These are phyloP conservation scores for Cyclotella distinguenda DNA, from an alignment of 108 stramenopile genomes.

Conservation along the genomic window DNA sequence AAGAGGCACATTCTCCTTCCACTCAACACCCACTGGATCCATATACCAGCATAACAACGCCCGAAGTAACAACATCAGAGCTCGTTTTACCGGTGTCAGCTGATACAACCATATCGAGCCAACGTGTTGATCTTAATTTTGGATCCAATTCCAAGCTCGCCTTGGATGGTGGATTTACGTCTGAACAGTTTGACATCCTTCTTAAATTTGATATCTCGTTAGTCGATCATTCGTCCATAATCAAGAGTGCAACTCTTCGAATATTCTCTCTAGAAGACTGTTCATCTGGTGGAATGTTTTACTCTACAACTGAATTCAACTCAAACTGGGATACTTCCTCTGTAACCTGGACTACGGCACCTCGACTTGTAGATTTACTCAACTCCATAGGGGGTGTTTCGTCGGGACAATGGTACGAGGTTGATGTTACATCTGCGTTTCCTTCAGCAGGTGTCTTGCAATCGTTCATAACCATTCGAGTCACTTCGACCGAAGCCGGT, in stretches of 20 bases:
- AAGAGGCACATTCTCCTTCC: background rate
- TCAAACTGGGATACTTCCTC: constrained; percentile 1
- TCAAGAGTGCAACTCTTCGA: constrained; percentile 9
- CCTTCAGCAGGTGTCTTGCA: background rate
- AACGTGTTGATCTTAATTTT: constrained; percentile 11
- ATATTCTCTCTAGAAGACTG: constrained; percentile 12
- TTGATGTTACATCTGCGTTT: constrained; percentile 10
- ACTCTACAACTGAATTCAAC: constrained; percentile 9
- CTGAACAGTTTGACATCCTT: constrained; percentile 16
- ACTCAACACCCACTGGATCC: background rate
- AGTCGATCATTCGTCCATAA: constrained; percentile 1
- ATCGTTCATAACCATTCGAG: constrained; percentile 5
- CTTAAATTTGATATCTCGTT: constrained; percentile 16
- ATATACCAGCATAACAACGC: background rate
- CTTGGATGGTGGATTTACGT: constrained; percentile 3
- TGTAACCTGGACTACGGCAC: constrained; percentile 19
- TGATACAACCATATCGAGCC: constrained; percentile 15
- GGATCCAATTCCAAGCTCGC: constrained; percentile 11
- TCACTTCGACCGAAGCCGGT: constrained; percentile 1
- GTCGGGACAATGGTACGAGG: constrained; percentile 4
- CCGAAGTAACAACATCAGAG: constrained; percentile 3
- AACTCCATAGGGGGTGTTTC: background rate
- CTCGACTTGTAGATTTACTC: background rate
- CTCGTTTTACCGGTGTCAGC: constrained; percentile 7
- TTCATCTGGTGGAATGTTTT: constrained; percentile 5